Conservation (phyloP, 1,284 basidiomycete species). For the Fomitopsis betulina region DNA sequence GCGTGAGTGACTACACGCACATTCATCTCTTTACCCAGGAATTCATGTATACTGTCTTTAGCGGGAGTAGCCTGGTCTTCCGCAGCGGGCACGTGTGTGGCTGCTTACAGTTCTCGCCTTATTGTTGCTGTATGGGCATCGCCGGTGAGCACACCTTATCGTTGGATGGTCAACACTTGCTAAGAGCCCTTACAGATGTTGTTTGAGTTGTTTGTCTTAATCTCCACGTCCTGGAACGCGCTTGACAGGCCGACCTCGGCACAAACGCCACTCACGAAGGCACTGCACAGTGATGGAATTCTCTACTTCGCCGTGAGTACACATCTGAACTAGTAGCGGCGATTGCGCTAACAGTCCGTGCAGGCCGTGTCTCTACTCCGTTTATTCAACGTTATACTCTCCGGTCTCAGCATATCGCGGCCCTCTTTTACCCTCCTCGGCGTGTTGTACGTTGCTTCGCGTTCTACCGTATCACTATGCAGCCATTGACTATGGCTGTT, state of each 20-base stretch:
- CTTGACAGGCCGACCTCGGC: conserved; percentile 25
- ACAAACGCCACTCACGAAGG: conserved; percentile 20
- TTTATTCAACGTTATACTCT: conserved; percentile 20
- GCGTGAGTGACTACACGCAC: conserved; percentile 11
- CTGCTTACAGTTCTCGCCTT: conserved; percentile 13
- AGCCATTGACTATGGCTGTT: not conserved
- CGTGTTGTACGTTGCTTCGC: conserved; percentile 20
- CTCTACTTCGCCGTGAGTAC: conserved; percentile 23
- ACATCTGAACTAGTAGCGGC: not conserved
- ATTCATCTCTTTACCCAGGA: not conserved
- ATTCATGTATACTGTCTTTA: conserved; percentile 1
- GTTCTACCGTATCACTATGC: not conserved
- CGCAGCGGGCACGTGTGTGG: conserved; percentile 22
- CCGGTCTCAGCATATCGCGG: conserved; percentile 11
- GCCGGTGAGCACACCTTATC: conserved; percentile 16
- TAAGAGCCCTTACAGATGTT: conserved; percentile 16
- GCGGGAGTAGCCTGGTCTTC: conserved; percentile 19
- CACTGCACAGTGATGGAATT: conserved; percentile 27
- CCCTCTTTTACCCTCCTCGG: conserved; percentile 22
- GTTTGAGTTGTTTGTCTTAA: conserved; percentile 25
- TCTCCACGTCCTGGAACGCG: conserved; percentile 24
- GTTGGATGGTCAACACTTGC: not conserved
- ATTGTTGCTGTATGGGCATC: conserved; percentile 25
- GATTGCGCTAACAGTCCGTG: not conserved
- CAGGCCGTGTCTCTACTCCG: conserved; percentile 23